phyloP scores from a whole-genome alignment of 805 yeast species.

The Candida chilensis region DNA sequence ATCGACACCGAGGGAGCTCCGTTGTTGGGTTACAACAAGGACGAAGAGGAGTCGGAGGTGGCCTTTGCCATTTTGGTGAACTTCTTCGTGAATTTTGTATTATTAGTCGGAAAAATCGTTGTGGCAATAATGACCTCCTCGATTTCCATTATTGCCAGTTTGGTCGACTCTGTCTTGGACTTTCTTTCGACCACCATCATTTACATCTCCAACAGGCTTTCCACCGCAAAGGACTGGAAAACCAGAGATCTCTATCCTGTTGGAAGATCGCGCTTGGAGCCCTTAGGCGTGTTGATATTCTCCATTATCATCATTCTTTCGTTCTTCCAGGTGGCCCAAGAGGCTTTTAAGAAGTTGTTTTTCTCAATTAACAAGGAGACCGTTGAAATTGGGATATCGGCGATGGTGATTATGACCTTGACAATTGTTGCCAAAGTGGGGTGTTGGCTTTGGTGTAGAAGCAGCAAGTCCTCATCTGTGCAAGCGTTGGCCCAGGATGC shows the following conservation, averaged over 20 bases:
- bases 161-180: slow-evolving; percentile 70
- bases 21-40: slow-evolving; percentile 38
- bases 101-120: slow-evolving; percentile 49
- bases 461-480: slow-evolving; percentile 54
- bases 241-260: slow-evolving; percentile 48
- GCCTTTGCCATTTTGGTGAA: slow-evolving; percentile 56
- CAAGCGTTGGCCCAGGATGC: slow-evolving; percentile 82
- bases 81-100: slow-evolving; percentile 46
- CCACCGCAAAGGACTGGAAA: slow-evolving; percentile 36
- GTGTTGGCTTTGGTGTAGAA: slow-evolving; percentile 58
- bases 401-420: slow-evolving; percentile 48
- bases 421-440: slow-evolving; percentile 53
- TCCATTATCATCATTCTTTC: slow-evolving; percentile 64
- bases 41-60: slow-evolving; percentile 32
- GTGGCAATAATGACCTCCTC: slow-evolving; percentile 62
- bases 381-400: slow-evolving; percentile 38
- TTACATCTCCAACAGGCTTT: slow-evolving; percentile 45
- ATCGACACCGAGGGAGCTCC: slow-evolving; percentile 50
- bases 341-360: slow-evolving; percentile 43
- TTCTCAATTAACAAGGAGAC: slow-evolving; percentile 20
- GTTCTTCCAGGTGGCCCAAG: slow-evolving; percentile 64
- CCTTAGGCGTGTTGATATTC: slow-evolving; percentile 69
- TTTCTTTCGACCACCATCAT: slow-evolving; percentile 69
- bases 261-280: slow-evolving; percentile 67
- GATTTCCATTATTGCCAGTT: slow-evolving; percentile 68